Evolutionary conservation across 176 grass and related monocot species (phyloP).

Genomic region (Hyparrhenia diplandra): DNA sequence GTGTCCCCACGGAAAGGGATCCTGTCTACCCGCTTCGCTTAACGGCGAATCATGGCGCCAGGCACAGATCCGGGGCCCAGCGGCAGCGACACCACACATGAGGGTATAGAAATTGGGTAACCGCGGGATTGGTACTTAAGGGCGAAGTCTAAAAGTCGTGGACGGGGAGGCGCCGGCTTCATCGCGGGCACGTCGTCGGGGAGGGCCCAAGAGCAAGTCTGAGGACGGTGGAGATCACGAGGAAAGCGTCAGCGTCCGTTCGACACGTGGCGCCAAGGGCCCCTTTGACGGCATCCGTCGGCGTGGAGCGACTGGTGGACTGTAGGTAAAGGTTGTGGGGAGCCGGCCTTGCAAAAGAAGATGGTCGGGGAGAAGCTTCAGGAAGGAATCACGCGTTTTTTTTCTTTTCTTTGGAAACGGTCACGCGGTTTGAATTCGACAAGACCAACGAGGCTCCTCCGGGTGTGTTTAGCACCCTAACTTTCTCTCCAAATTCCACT

Average conservation of each 20-base stretch:
- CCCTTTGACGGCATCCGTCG: neutral
- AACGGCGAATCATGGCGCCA: neutral
- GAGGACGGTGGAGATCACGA: constrained; percentile 11
- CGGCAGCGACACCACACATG: neutral
- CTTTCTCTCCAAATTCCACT: no score
- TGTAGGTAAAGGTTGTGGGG: neutral
- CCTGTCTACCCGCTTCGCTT: neutral
- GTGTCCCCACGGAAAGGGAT: neutral
- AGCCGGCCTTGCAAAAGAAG: neutral
- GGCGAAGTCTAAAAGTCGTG: neutral
- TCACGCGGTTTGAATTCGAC: neutral
- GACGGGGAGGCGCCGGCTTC: neutral
- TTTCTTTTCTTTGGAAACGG: no score
- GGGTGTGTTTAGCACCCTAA: no score
- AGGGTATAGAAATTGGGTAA: no score
- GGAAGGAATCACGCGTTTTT: neutral
- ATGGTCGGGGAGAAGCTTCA: neutral
- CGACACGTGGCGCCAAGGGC: neutral
- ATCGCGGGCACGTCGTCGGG: neutral
- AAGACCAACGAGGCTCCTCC: neutral
- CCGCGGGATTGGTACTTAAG: neutral
- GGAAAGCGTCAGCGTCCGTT: rapidly evolving
- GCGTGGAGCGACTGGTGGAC: neutral
- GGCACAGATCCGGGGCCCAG: neutral
- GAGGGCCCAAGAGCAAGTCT: neutral